Evolutionary conservation across 1,284 basidiomycete species (phyloP), one percentile per base, ranked within the genome.

Genomic region (Baeospora myosura): DNA sequence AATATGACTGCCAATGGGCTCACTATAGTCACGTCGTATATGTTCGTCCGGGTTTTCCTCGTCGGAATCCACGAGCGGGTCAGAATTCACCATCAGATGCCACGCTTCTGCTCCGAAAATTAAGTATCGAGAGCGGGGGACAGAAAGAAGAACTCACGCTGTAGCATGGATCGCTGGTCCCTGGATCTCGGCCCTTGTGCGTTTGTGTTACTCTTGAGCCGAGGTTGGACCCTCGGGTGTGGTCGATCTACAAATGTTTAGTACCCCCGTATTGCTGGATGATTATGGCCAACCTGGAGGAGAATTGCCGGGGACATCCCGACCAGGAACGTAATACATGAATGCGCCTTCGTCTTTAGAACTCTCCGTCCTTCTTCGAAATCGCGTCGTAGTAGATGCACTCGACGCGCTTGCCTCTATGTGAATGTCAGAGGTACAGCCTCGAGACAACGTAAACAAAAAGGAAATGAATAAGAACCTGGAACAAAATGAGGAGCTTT

Each of bases 1-100:
- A 8, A 31, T 17, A 10, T 14, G 22, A 24, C 5, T 12, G 31
- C 7, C 30, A 33, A 33, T 11, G 12, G 18, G 58, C 76, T 53
- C 52, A 82, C 83, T 67, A 52, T 83, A 84, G 51, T 87, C 84
- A 31, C 69, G 54, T 31, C 74, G 68, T 40, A 72, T 66, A 48
- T 81, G 68, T 45, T 82, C 77, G 48, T 85, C 79, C 42, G 64
- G 65, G 40, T 67, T 61, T 52, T 88, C 84, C 40, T 82, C 78
- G 51, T 87, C 84, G 5, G 83, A 87, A 61, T 85, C 81, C 11
- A 64, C 64, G 10, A 87, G 63, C 7, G 83, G 78, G 52, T 88
- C 81, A 28, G 68, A 70, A 24, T 70, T 73, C 30, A 67, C 69
- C 25, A 77, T 69, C 31, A 76, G 64, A 52, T 82, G 74, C 81